Base-by-base conservation (phyloP, 352 stramenopile genomes). In the Thalassiosira sp. region DNA sequence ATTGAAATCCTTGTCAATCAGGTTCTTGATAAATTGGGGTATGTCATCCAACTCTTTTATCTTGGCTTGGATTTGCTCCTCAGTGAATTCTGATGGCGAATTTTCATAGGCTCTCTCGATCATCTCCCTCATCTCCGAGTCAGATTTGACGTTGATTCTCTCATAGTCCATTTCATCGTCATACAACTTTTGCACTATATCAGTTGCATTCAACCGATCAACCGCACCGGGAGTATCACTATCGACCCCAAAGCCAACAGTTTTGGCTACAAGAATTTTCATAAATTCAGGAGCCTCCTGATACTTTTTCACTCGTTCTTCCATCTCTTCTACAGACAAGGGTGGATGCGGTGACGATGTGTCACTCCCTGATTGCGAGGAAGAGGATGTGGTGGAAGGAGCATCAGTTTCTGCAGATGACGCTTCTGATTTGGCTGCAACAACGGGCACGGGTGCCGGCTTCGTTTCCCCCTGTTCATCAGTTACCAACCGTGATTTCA, bases 11-110 rank as follows among this genome's bases (percentile, higher is more conserved):
- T 54, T 27, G 1, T 35, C 58, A 3, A 79, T n/a, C 6, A 79
- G 43, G 35, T 84, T 76, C 16, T 80, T 85, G 11, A 86, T 15
- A 51, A 86, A 86, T 27, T 51, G 15, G 2, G 82, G 82, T 31
- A 79, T 56, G 10, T 78, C 43, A 40, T 86, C 58, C 2, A 89
- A 31, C 15, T 76, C 46, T 59, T 71, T 24, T 15, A 78, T 49
- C 42, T 85, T 85, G 1, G 15, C 57, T 56, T 68, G 6, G 24
- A 82, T 82, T 62, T 82, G 64, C 28, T 79, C 63, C 45, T 73
- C 28, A n/a, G 69, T 72, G 20, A 80, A 77, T 42, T 60, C 49
- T 40, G 52, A 77, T 35, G 48, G 45, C 5, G 53, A 68, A 33
- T 72, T 52, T 59, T 72, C 20, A 35, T 71, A 67, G 25, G 68